Conservation (phyloP, 2,329 filamentous ascomycete species). For the Pyrenochaeta sp. region DNA sequence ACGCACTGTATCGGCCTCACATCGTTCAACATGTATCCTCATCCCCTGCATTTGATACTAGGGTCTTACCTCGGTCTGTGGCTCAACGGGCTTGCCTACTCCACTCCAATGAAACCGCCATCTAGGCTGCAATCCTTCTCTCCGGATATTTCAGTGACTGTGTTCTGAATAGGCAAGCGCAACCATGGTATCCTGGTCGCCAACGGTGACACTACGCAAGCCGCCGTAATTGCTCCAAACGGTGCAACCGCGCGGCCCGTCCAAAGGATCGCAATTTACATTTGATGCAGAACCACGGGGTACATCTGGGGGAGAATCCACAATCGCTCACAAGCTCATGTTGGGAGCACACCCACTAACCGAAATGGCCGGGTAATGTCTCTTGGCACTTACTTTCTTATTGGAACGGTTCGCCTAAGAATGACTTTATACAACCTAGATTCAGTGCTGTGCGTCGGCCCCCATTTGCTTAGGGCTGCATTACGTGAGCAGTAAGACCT, state of each 20-base stretch:
- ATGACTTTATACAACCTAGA: not conserved
- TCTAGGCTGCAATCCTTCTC: slow-evolving; percentile 4
- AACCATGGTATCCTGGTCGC: not conserved
- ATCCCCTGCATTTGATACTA: slow-evolving; percentile 10
- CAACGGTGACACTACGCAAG: slow-evolving; percentile 9
- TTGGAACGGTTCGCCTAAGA: not conserved
- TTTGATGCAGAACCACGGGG: slow-evolving; percentile 7
- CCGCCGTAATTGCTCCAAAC: slow-evolving; percentile 15
- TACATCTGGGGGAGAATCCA: not conserved
- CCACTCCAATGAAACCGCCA: slow-evolving; percentile 24
- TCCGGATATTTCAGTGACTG: not conserved
- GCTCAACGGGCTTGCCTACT: slow-evolving; percentile 11
- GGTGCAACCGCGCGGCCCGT: slow-evolving; percentile 15
- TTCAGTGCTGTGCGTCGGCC: not conserved
- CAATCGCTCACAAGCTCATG: not conserved
- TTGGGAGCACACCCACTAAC: not conserved
- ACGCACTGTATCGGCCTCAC: slow-evolving; percentile 26
- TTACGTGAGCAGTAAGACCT: not conserved
- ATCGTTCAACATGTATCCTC: slow-evolving; percentile 19
- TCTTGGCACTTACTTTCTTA: not conserved
- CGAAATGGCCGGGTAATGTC: not conserved
- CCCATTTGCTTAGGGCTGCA: not conserved
- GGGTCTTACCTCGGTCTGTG: slow-evolving; percentile 1
- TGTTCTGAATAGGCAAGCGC: not conserved
- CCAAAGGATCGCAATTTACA: slow-evolving; percentile 1